These are phyloP conservation scores for Phialophora macrospora DNA, from an alignment of 2,329 filamentous ascomycete genomes.

Conservation along the genomic window DNA sequence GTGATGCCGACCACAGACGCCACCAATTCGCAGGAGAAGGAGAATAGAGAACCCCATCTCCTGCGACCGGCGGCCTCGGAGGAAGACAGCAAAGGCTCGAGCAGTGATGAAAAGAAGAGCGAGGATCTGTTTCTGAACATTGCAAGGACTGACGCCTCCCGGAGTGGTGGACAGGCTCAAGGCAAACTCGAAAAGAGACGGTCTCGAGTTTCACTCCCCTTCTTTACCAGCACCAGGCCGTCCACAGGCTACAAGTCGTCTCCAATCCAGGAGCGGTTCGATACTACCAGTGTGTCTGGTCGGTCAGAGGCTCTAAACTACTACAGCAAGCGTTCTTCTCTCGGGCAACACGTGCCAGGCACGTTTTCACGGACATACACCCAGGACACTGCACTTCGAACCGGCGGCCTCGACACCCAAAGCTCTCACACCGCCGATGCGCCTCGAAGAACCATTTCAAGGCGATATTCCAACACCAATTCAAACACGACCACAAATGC, in stretches of 20 bases:
- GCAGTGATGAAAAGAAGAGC: constrained; percentile 49
- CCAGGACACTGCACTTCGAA: constrained; percentile 23
- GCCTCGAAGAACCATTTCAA: constrained; percentile 24
- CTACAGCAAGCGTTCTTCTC: constrained; percentile 36
- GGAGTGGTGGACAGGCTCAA: constrained; percentile 12
- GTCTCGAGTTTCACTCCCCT: constrained; percentile 39
- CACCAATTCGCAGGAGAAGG: constrained; percentile 41
- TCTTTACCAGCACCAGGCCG: constrained; percentile 34
- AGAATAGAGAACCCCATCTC: constrained; percentile 37
- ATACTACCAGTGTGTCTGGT: constrained; percentile 30
- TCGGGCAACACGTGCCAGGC: constrained; percentile 35
- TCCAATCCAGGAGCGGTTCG: constrained; percentile 30
- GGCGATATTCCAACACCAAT: constrained; percentile 36
- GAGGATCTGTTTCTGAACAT: constrained; percentile 56
- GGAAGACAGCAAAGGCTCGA: constrained; percentile 42
- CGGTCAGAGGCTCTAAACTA: constrained; percentile 32
- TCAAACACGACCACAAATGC: constrained; percentile 32
- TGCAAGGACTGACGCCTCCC: constrained; percentile 47
- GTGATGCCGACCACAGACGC: constrained; percentile 40
- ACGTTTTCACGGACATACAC: constrained; percentile 28
- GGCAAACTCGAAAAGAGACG: constrained; percentile 29
- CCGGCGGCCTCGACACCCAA: constrained; percentile 20
- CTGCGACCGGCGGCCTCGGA: constrained; percentile 29
- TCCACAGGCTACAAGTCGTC: constrained; percentile 34
- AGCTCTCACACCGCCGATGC: constrained; percentile 22